phyloP scores from a whole-genome alignment of 148 eudicot genomes.

The Amaranthus palmeri region DNA sequence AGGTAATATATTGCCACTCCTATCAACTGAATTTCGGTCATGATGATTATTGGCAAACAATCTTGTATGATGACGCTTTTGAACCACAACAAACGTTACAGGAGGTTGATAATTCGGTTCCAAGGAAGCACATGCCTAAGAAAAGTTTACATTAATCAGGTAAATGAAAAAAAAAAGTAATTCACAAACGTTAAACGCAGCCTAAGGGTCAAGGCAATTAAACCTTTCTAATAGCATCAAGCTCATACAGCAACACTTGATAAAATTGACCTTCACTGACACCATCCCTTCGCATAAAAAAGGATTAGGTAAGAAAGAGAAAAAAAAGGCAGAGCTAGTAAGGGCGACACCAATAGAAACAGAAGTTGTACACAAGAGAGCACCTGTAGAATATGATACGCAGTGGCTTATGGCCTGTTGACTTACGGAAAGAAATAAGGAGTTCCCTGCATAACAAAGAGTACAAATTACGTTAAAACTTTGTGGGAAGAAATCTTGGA shows the following conservation, averaged over 20 bases:
- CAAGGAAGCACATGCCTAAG: constrained; percentile 76
- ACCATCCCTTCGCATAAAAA: constrained; percentile 51
- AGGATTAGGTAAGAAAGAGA: neutral
- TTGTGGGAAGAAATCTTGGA: neutral
- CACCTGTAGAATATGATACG: constrained; percentile 91
- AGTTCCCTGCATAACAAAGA: constrained; percentile 51
- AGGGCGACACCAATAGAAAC: neutral
- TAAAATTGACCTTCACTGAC: constrained; percentile 88
- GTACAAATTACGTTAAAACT: neutral
- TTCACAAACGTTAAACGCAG: neutral
- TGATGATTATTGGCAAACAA: constrained; percentile 68
- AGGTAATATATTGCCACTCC: constrained; percentile 72
- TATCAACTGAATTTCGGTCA: constrained; percentile 51
- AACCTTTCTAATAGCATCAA: constrained; percentile 80
- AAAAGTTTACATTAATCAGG: neutral
- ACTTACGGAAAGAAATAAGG: constrained; percentile 65
- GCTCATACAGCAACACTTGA: constrained; percentile 70
- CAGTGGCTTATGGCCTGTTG: constrained; percentile 64
- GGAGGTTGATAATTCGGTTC: constrained; percentile 92
- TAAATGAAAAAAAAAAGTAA: neutral
- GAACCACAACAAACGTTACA: constrained; percentile 89
- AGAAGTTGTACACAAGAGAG: neutral
- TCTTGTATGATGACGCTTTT: constrained; percentile 88
- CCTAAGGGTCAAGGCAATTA: neutral
- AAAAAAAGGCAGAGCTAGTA: neutral